Conservation (phyloP, 129 eudicot species). For the Daucus carota region DNA sequence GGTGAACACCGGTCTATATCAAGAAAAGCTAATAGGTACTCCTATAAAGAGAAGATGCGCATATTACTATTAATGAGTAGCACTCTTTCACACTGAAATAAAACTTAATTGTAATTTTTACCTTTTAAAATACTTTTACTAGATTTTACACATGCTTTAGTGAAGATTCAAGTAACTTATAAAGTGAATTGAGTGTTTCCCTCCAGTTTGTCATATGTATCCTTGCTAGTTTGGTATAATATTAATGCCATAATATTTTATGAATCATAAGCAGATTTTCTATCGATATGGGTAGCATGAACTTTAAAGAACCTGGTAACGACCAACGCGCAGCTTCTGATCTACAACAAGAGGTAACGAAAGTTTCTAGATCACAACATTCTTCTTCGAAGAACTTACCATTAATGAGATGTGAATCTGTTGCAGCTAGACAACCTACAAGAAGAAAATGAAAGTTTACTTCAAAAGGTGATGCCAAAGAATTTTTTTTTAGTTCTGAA, state of each 20-base stretch:
- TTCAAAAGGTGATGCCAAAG: slow-evolving; percentile 57
- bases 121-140: neutral
- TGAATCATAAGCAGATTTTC: slow-evolving; percentile 42
- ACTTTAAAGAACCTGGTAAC: slow-evolving; percentile 38
- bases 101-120: too few relatives aligned
- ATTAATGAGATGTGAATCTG: slow-evolving; percentile 17
- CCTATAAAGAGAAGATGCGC: slow-evolving; percentile 3
- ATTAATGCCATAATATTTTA: neutral
- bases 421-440: slow-evolving; percentile 91
- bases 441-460: slow-evolving; percentile 80
- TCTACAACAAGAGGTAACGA: slow-evolving; percentile 74
- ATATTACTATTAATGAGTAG: slow-evolving; percentile 20
- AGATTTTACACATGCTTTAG: neutral
- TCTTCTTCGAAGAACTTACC: slow-evolving; percentile 11
- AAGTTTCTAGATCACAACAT: neutral
- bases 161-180: neutral
- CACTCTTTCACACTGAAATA: slow-evolving; percentile 22
- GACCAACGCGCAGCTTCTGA: slow-evolving; percentile 63
- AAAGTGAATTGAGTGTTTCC: neutral
- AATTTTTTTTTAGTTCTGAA: neutral
- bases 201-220: neutral
- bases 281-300: slow-evolving; percentile 59
- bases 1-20: slow-evolving; percentile 25
- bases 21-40: slow-evolving; percentile 58
- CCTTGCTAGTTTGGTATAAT: neutral